phyloP scores from a whole-genome alignment of 805 yeast species.

The Yarrowia sp. region DNA sequence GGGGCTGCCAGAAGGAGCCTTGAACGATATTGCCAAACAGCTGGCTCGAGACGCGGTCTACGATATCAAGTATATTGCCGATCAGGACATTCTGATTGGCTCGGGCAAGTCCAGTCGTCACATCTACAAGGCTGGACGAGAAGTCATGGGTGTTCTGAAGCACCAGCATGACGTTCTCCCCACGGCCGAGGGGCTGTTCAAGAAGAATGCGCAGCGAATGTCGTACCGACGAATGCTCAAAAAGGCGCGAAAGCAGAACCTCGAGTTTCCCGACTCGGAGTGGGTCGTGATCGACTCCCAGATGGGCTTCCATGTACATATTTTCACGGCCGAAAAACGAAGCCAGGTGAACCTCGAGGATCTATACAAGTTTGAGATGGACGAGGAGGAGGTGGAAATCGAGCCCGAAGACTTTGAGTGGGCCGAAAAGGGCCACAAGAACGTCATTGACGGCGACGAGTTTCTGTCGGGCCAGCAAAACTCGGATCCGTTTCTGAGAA shows the following conservation, averaged over 20 bases:
- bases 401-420: slow-evolving; percentile 24
- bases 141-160: slow-evolving; percentile 66
- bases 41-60: slow-evolving; percentile 60
- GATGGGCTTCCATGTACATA: slow-evolving; percentile 68
- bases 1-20: slow-evolving; percentile 67
- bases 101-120: slow-evolving; percentile 83
- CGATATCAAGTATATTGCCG: slow-evolving; percentile 53
- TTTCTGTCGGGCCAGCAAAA: slow-evolving; percentile 20
- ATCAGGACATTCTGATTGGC: slow-evolving; percentile 63
- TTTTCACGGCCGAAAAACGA: slow-evolving; percentile 75
- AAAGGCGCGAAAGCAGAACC: slow-evolving; percentile 58
- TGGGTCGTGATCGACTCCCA: slow-evolving; percentile 85
- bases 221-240: slow-evolving; percentile 60
- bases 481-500: slow-evolving; percentile 21
- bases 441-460: slow-evolving; percentile 19
- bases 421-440: slow-evolving; percentile 16
- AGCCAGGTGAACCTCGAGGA: slow-evolving; percentile 71
- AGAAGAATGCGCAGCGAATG: slow-evolving; percentile 61
- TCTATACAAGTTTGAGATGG: slow-evolving; percentile 47
- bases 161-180: slow-evolving; percentile 57
- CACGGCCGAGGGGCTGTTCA: slow-evolving; percentile 72
- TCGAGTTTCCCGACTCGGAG: slow-evolving; percentile 55
- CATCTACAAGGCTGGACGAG: slow-evolving; percentile 70
- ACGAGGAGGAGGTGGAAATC: slow-evolving; percentile 32
- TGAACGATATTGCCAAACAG: slow-evolving; percentile 65